A percentile compares a stretch with the other conserved stretches of the same genome.
Evolutionary conservation across 176 grass and related monocot genomes (phyloP).

Genomic region (Microstegium vimineum): DNA sequence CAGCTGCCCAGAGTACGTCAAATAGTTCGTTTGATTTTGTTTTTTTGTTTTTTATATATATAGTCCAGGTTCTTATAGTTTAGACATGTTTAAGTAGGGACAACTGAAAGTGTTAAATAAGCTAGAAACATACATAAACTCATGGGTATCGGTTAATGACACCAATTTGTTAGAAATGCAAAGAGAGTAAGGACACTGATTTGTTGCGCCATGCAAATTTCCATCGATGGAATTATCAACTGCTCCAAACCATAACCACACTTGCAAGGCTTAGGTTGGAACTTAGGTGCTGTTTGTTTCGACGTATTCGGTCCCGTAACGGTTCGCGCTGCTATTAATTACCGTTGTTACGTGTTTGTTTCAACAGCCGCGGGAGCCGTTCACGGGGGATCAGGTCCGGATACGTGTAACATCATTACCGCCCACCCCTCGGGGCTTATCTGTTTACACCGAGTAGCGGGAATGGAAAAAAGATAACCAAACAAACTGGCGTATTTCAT

Average conservation of each 20-base stretch:
- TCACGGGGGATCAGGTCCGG: too few species aligned
- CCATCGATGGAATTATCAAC: neutral
- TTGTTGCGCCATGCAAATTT: neutral
- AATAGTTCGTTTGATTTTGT: slow-evolving; percentile 1
- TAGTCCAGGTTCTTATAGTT: neutral
- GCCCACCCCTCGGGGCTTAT: too few species aligned
- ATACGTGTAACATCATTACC: too few species aligned
- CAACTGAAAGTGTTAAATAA: neutral
- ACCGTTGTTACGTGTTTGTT: too few species aligned
- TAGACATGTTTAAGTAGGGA: neutral
- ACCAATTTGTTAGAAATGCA: neutral
- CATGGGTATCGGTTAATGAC: neutral
- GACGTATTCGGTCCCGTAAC: too few species aligned
- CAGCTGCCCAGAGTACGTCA: slow-evolving; percentile 78
- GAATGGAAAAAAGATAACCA: too few species aligned
- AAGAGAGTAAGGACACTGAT: neutral
- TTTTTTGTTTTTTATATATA: slow-evolving; percentile 3
- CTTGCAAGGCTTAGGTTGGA: neutral
- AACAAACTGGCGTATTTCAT: too few species aligned
- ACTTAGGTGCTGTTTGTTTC: too few species aligned
- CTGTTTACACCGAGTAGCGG: too few species aligned
- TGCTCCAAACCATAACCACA: slow-evolving; percentile 1
- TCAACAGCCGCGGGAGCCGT: too few species aligned
- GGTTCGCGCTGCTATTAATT: too few species aligned
- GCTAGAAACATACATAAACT: neutral